Evolutionary conservation across 169 alveolate species (phyloP), one percentile per base, ranked within the genome.

Genomic region (Neospora caninum): DNA sequence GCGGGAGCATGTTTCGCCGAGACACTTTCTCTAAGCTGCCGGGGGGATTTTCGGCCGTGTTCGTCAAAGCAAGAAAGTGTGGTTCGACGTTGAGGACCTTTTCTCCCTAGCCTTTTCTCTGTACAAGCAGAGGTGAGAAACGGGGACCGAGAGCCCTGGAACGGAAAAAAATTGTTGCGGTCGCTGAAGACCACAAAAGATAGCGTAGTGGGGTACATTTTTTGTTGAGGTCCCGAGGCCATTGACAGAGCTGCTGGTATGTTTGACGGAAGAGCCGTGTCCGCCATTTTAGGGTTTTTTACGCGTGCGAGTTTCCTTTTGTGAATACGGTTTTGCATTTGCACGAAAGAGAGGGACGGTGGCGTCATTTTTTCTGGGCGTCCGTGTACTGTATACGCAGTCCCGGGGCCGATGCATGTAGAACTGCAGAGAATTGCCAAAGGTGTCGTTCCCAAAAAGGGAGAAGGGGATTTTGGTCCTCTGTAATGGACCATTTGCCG

Each of bases 1-100:
- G 78, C 78, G 10, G 78, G 78, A 64, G 78, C 78, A 49, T 49
- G 34, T 64, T 64, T 25, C 78, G 78, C 34, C 78, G 78, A 64
- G 78, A 64, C 78, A 64, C 78, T 64, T 64, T 64, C 78, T 64
- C 78, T 64, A 64, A 4, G 78, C 78, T 64, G 78, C 78, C 78
- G 34, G 78, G 78, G 78, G 34, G 78, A 25, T 64, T 64, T 64
- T 64, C 78, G 78, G 34, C 78, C 78, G 78, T 64, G 78, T 64
- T 20, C 78, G 29, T 29, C 34, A 20, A 27, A 64, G 34, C 36
- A 25, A 64, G 29, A 64, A 64, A 64, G 78, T 64, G 78, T 64
- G 36, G 78, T 64, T 64, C 34, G 78, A 64, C 78, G 34, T 64
- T 25, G 78, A 64, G 31, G 78, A 64, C 78, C 34, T 64, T 29